A percentile compares a stretch with the other conserved stretches of the same genome.
phyloP scores from a whole-genome alignment of 805 yeast genomes.

The Sugiyamaella valdiviana region DNA sequence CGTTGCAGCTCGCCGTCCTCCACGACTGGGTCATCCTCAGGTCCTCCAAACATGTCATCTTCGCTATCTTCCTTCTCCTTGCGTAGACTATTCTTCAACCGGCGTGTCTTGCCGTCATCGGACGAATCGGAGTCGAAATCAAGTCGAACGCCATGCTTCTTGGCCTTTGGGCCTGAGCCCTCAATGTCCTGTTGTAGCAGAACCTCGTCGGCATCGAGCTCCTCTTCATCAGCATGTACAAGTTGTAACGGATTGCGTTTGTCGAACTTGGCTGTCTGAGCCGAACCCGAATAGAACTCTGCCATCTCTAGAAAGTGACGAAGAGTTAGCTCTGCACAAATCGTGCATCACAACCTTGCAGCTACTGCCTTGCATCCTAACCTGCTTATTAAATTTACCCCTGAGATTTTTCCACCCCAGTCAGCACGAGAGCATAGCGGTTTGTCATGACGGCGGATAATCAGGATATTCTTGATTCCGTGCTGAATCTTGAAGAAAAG shows the following conservation, averaged over 20 bases:
- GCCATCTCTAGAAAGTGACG: too few relatives aligned
- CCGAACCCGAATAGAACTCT: background rate
- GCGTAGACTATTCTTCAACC: conserved; percentile 8
- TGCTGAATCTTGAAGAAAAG: conserved; percentile 55
- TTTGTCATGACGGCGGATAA: background rate
- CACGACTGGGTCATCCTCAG: conserved; percentile 17
- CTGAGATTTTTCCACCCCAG: too few relatives aligned
- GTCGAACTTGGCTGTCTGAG: conserved; percentile 18
- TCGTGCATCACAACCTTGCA: too few relatives aligned
- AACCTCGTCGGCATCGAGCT: conserved; percentile 18
- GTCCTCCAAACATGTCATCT: conserved; percentile 27
- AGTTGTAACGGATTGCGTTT: conserved; percentile 21
- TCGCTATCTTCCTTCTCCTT: conserved; percentile 29
- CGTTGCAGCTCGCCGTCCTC: conserved; percentile 3
- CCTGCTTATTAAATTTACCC: background rate
- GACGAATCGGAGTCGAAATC: conserved; percentile 24
- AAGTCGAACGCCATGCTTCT: conserved; percentile 11
- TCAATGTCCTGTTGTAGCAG: conserved; percentile 22
- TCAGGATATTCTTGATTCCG: conserved; percentile 39
- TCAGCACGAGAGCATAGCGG: too few relatives aligned
- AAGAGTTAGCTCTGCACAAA: too few relatives aligned
- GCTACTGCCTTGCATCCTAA: too few relatives aligned
- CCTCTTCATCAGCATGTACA: conserved; percentile 10
- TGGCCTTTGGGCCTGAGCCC: conserved; percentile 10
- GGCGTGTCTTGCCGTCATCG: conserved; percentile 21